Base-by-base conservation (phyloP, 768 basidiomycete species). In the Boletus speciosus region DNA sequence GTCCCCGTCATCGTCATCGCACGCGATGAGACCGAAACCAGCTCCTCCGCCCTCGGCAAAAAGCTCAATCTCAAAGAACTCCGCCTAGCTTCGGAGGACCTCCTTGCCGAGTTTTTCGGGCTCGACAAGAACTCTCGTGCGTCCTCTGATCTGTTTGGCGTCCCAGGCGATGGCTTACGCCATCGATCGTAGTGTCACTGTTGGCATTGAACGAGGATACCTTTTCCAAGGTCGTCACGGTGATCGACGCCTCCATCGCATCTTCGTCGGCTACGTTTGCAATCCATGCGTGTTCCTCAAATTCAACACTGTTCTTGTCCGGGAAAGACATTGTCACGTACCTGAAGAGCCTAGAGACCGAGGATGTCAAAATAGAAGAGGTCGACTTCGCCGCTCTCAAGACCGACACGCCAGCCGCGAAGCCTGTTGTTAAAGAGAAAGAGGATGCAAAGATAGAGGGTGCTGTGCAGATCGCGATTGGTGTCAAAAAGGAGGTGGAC, bases 401-500 rank as follows among this genome's bases (percentile, higher is more conserved):
- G 67, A 70, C 72, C 10, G 76, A 83, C 16, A 75, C 71, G 5
- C 65, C 77, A 52, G 47, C 56, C 42, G 29, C 65, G 51, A 63
- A 69, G 32, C 68, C 77, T 14, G 56, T 75, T 55, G 57, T 66
- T 1, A 84, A 83, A 60, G 83, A 84, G 59, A 86, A 86, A 63
- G 87, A 86, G 56, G 86, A 84, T 55, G 83, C 85, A 34, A 91
- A 85, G 73, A 88, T 91, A 55, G 90, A 96, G 56, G 92, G 89
- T 44, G 86, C 91, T 1, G 83, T 93, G 23, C 90, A 95, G 74
- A 87, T 95, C 62, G 94, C 95, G 35, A 90, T 98, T 66, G 90
- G 92, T 49, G 89, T 94, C 63, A 91, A 92, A 80, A 98, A 98
- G 71, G 93, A 97, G 68, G 89, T 88, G 40, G 95, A 98, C 68